Conservation (phyloP, 371 early-diverging fungal genomes). For the Apophysomyces variabilis region DNA sequence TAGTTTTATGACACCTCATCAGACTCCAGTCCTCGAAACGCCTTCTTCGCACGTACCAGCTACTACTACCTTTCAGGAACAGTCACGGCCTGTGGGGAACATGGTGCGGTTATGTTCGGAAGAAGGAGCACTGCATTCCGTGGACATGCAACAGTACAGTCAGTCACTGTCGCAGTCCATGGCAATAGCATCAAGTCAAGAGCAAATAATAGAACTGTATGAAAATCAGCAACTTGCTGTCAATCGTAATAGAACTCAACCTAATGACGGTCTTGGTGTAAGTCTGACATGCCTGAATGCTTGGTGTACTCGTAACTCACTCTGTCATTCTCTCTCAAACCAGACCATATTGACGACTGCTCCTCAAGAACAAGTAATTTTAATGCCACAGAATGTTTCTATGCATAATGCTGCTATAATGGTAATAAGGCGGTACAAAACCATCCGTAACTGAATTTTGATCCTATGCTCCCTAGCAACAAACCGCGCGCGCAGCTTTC, state of each 20-base stretch:
- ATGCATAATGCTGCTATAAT: neutral
- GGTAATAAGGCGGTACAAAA: neutral
- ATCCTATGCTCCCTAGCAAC: neutral
- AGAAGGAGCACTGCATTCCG: slow-evolving; percentile 3
- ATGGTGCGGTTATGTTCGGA: slow-evolving; percentile 2
- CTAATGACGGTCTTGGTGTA: neutral
- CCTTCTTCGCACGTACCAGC: slow-evolving; percentile 6
- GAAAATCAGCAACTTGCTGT: neutral
- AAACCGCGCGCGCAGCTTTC: neutral
- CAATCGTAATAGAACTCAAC: neutral
- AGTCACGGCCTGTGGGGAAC: slow-evolving; percentile 11
- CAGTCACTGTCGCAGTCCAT: slow-evolving; percentile 6
- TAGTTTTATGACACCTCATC: slow-evolving; percentile 4
- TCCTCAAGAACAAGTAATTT: neutral
- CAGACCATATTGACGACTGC: neutral
- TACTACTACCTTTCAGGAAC: neutral
- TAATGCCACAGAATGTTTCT: neutral
- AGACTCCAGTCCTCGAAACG: slow-evolving; percentile 4
- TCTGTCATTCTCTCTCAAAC: neutral
- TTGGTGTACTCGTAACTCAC: neutral
- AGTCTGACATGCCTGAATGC: neutral
- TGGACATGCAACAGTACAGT: slow-evolving; percentile 8
- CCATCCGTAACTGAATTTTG: neutral
- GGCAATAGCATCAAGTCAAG: neutral
- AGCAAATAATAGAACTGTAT: neutral